Conservation (phyloP, 1,284 basidiomycete genomes). For the Phlebopus sp. region DNA sequence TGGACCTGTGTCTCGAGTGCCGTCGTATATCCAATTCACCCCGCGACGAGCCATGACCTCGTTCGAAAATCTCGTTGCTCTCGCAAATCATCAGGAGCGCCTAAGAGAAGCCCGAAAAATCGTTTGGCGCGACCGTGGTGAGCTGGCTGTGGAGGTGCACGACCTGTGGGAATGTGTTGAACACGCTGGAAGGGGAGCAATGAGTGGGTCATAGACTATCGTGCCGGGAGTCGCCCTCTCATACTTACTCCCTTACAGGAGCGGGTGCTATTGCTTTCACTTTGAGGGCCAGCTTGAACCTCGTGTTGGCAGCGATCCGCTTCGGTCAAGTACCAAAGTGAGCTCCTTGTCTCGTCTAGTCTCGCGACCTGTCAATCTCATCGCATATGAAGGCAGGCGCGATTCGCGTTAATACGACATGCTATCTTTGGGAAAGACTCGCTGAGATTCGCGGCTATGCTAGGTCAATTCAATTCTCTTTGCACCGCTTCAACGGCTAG, state of each 20-base stretch:
- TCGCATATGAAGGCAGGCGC: constrained; percentile 38
- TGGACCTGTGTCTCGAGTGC: constrained; percentile 14
- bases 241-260: constrained; percentile 51
- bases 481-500: neutral
- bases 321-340: constrained; percentile 64
- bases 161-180: constrained; percentile 70
- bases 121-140: constrained; percentile 82
- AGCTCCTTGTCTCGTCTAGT: constrained; percentile 14
- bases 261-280: constrained; percentile 76
- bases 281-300: constrained; percentile 77
- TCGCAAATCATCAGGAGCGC: constrained; percentile 75
- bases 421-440: constrained; percentile 82
- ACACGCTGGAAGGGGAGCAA: constrained; percentile 71
- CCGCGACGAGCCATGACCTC: constrained; percentile 63
- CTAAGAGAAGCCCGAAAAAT: constrained; percentile 70
- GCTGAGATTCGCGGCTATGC: constrained; percentile 80
- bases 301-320: constrained; percentile 71
- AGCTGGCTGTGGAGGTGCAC: constrained; percentile 67
- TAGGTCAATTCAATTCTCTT: constrained; percentile 47
- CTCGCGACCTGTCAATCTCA: constrained; percentile 1
- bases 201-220: constrained; percentile 63
- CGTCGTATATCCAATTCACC: constrained; percentile 37
- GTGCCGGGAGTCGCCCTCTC: too few relatives aligned
- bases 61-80: constrained; percentile 76
- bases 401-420: constrained; percentile 62